Base-by-base conservation (phyloP, 2,329 filamentous ascomycete genomes). In the Triangularia verruculosa region DNA sequence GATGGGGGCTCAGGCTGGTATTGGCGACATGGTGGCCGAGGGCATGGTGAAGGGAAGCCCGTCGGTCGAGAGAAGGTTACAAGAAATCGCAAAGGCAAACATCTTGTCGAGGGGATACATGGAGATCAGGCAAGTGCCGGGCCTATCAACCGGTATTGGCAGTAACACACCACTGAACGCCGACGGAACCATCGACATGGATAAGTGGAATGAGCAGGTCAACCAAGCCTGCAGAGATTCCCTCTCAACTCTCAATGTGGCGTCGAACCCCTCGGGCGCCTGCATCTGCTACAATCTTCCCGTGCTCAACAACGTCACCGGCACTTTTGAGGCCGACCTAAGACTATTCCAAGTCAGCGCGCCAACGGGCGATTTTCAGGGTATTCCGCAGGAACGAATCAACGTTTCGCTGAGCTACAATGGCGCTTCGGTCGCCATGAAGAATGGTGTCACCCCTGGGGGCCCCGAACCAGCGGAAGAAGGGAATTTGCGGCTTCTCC, bases 261-360 rank as follows among this genome's bases (percentile, higher is more conserved):
- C 87, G 51, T 83, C 84, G 24, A 94, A 93, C 69, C 89, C 90
- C 4, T 89, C 90, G 9, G 92, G 92, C 58, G 85, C 92, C 56
- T 89, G 89, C 64, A 85, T 91, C 56, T 96, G 92, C 82, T 95
- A 94, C 79, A 96, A 95, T 74, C 76, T 96, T 24, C 87, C 89
- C 0, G 86, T 85, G 43, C 82, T 92, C 63, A 84, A 94, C 77
- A 86, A 84, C 69, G 75, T 76, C 4, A 87, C 84, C 0, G 91
- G 91, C 28, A 79, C 86, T 15, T 95, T 95, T 73, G 85, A 90
- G 75, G 90, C 91, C 28, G 91, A 95, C 73, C 76, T 95, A 58
- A 83, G 91, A 61, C 79, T 95, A 64, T 95, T 87, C 77, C 87
- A 89, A 74, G 77, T 93, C 55, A 87, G 86, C 5, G 76, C 82